phyloP scores from a whole-genome alignment of 1,139 yeast species.

The Yamadazyma songkhlaensis region DNA sequence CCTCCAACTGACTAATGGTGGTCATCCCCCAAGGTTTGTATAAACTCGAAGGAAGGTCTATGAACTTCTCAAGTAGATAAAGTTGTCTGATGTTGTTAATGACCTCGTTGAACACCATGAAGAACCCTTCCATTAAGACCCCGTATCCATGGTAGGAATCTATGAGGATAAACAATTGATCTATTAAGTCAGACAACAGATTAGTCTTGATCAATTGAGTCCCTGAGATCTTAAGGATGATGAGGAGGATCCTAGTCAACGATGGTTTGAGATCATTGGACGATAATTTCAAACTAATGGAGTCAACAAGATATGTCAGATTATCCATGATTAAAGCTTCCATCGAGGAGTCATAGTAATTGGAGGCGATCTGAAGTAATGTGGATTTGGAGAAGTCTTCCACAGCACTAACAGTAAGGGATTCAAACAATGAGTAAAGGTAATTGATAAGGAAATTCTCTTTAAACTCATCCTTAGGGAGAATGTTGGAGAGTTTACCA shows the following conservation, averaged over 20 bases:
- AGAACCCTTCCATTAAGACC: conserved; percentile 68
- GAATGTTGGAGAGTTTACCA: conserved; percentile 21
- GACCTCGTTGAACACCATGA: conserved; percentile 66
- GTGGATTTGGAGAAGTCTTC: conserved; percentile 31
- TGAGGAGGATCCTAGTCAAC: conserved; percentile 65
- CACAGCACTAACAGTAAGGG: conserved; percentile 28
- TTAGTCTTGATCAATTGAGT: conserved; percentile 49
- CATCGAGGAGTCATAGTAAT: conserved; percentile 58
- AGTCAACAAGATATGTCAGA: conserved; percentile 77
- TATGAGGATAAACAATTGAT: conserved; percentile 69
- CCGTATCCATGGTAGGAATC: conserved; percentile 86
- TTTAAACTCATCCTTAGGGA: conserved; percentile 28
- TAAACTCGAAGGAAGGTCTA: conserved; percentile 4
- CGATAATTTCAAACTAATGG: conserved; percentile 65
- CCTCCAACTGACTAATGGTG: conserved; percentile 34
- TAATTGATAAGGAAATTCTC: conserved; percentile 31
- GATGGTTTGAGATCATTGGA: conserved; percentile 71
- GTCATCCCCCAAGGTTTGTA: conserved; percentile 59
- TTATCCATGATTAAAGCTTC: conserved; percentile 57
- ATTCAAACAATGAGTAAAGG: conserved; percentile 33
- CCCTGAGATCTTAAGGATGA: conserved; percentile 70
- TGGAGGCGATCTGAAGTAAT: conserved; percentile 40
- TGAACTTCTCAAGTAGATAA: conserved; percentile 23
- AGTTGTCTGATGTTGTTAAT: conserved; percentile 48
- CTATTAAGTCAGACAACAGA: conserved; percentile 68